These are phyloP conservation scores for Xylaria polymorpha DNA, from an alignment of 2,329 filamentous ascomycete genomes.

Conservation along the genomic window DNA sequence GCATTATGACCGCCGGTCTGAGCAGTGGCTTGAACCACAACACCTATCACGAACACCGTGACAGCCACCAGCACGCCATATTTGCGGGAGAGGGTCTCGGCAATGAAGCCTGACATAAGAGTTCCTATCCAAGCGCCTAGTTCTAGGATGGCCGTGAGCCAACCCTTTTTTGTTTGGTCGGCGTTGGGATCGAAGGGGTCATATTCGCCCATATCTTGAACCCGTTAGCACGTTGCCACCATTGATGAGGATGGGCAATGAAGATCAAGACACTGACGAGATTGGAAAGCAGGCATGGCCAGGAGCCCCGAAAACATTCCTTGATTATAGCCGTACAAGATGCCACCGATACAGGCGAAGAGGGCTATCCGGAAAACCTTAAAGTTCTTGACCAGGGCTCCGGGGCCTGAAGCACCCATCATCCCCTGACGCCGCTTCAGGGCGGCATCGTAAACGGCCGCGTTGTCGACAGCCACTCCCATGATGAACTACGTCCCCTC, in stretches of 20 bases:
- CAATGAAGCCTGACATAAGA: constrained; percentile 76
- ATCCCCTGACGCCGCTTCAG: constrained; percentile 56
- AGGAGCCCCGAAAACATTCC: constrained; percentile 80
- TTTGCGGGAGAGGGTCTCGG: constrained; percentile 75
- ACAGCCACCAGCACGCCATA: constrained; percentile 75
- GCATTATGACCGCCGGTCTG: constrained; percentile 65
- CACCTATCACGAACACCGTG: constrained; percentile 75
- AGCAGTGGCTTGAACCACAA: constrained; percentile 74
- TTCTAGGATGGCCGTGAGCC: constrained; percentile 76
- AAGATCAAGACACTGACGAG: constrained; percentile 54
- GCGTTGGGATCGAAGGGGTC: constrained; percentile 57
- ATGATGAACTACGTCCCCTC: constrained; percentile 19
- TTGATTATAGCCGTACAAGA: constrained; percentile 78
- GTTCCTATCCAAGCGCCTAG: constrained; percentile 82
- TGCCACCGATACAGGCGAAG: constrained; percentile 72
- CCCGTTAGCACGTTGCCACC: constrained; percentile 17
- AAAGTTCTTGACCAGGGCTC: constrained; percentile 66
- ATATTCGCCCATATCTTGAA: constrained; percentile 67
- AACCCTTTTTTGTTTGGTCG: constrained; percentile 67
- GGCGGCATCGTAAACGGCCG: constrained; percentile 57
- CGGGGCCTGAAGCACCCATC: constrained; percentile 57
- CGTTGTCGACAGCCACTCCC: constrained; percentile 45
- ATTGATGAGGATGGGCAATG: not conserved
- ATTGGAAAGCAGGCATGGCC: constrained; percentile 65
- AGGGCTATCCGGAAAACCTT: constrained; percentile 70